Percentiles rank a stretch among this genome's conserved stretches.
Conservation (phyloP, 2,329 filamentous ascomycete species). For the Ophidiomyces ophidiicola region DNA sequence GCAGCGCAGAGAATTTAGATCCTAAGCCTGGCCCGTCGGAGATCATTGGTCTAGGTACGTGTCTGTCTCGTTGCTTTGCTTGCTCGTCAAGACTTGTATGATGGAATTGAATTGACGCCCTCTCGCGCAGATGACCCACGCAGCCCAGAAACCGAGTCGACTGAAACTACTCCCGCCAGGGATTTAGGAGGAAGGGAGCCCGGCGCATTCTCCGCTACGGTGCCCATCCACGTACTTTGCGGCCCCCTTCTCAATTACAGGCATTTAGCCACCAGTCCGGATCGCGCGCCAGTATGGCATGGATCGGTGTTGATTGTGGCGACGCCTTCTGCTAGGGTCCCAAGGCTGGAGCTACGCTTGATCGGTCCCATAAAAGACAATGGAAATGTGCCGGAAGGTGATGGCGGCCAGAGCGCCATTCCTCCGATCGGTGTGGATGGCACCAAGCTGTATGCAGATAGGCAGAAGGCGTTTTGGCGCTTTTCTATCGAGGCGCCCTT, state of each 20-base stretch:
- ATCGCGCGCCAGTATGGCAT: slow-evolving; percentile 47
- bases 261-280: slow-evolving; percentile 30
- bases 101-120: too few species aligned
- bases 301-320: slow-evolving; percentile 79
- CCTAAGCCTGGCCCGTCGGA: too few species aligned
- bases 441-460: slow-evolving; percentile 49
- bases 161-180: too few species aligned
- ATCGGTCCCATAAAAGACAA: slow-evolving; percentile 21
- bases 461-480: slow-evolving; percentile 46
- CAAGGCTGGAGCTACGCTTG: slow-evolving; percentile 42
- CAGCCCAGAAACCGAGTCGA: too few species aligned
- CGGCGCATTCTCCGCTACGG: too few species aligned
- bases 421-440: slow-evolving; percentile 32
- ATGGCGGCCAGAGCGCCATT: too few species aligned
- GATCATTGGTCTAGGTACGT: too few species aligned
- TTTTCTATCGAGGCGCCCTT: slow-evolving; percentile 51
- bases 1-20: too few species aligned
- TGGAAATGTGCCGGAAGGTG: slow-evolving; percentile 11
- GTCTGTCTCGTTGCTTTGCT: too few species aligned
- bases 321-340: slow-evolving; percentile 53
- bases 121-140: too few species aligned
- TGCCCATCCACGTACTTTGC: slow-evolving; percentile 37
- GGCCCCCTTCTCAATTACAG: slow-evolving; percentile 40
- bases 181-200: too few species aligned
- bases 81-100: too few species aligned